Conservation (phyloP, 768 basidiomycete genomes). For the Piloderma croceum region DNA sequence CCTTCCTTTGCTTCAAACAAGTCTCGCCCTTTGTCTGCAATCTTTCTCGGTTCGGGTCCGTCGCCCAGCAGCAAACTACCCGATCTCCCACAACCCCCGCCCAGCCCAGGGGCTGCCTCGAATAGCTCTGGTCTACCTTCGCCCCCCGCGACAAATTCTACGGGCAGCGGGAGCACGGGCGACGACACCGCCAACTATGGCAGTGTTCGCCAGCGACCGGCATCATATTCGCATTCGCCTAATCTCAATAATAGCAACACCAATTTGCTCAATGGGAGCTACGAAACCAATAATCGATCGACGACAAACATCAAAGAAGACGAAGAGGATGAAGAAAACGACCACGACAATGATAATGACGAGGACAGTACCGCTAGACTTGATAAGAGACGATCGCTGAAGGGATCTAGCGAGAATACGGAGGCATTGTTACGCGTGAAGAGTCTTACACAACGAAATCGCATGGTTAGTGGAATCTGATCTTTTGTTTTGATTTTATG, state of each 20-base stretch:
- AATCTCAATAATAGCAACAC: slow-evolving; percentile 13
- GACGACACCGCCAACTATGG: slow-evolving; percentile 44
- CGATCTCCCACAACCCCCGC: slow-evolving; percentile 66
- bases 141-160: slow-evolving; percentile 82
- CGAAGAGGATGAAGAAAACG: slow-evolving; percentile 37
- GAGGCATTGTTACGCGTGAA: slow-evolving; percentile 62
- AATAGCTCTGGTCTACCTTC: slow-evolving; percentile 67
- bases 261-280: slow-evolving; percentile 37
- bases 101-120: slow-evolving; percentile 52
- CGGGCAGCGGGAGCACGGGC: slow-evolving; percentile 72
- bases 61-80: slow-evolving; percentile 43
- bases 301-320: slow-evolving; percentile 43
- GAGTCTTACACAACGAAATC: slow-evolving; percentile 66
- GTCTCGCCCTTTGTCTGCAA: slow-evolving; percentile 56
- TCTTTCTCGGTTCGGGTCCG: slow-evolving; percentile 46
- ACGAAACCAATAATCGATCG: slow-evolving; percentile 25
- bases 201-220: slow-evolving; percentile 32
- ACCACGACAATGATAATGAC: slow-evolving; percentile 45
- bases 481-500: slow-evolving; percentile 13
- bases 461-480: slow-evolving; percentile 49
- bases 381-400: slow-evolving; percentile 30
- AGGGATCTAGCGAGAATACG: slow-evolving; percentile 46
- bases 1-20: slow-evolving; percentile 34
- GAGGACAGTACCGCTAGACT: slow-evolving; percentile 63
- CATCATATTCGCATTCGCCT: slow-evolving; percentile 22